phyloP scores from a whole-genome alignment of 495 filamentous ascomycete genomes.

The Letharia columbiana region DNA sequence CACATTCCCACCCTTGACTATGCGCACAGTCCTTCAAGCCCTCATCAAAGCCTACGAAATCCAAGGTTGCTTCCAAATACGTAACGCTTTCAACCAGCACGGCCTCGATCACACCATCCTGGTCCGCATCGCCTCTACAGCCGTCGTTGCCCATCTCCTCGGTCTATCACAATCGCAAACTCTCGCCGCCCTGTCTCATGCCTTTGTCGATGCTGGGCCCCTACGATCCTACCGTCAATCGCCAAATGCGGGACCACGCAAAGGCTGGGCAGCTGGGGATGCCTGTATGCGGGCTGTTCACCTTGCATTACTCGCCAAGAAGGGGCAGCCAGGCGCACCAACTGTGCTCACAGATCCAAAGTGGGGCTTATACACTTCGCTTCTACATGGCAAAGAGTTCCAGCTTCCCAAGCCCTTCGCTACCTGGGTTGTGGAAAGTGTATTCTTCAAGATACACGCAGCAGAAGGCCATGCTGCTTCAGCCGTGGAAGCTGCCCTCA shows the following conservation, averaged over 20 bases:
- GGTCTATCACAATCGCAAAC: slow-evolving; percentile 31
- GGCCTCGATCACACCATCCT: slow-evolving; percentile 42
- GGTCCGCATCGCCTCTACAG: slow-evolving; percentile 37
- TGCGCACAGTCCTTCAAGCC: slow-evolving; percentile 22
- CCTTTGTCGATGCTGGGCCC: slow-evolving; percentile 37
- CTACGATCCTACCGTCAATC: slow-evolving; percentile 31
- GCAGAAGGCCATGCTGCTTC: slow-evolving; percentile 36
- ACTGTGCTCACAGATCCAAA: slow-evolving; percentile 28
- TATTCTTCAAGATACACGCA: slow-evolving; percentile 34
- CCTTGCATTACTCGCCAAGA: slow-evolving; percentile 28
- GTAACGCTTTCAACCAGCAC: slow-evolving; percentile 35
- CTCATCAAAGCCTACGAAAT: slow-evolving; percentile 44
- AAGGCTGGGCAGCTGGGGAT: slow-evolving; percentile 42
- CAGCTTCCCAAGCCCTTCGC: slow-evolving; percentile 28
- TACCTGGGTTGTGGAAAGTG: slow-evolving; percentile 32
- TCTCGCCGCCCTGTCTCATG: slow-evolving; percentile 33
- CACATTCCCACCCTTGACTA: slow-evolving; percentile 16
- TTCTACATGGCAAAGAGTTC: slow-evolving; percentile 27
- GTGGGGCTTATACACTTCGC: slow-evolving; percentile 35
- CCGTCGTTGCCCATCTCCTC: slow-evolving; percentile 17
- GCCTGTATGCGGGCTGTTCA: slow-evolving; percentile 40
- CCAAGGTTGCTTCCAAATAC: slow-evolving; percentile 36
- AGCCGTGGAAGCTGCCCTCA: slow-evolving; percentile 32
- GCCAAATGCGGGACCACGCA: slow-evolving; percentile 35
- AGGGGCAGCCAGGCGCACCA: slow-evolving; percentile 34